A percentile compares a stretch with the other conserved stretches of the same genome.
These are phyloP conservation scores for Sicyos baderoa DNA, from an alignment of 306 rosid genomes.

Conservation along the genomic window DNA sequence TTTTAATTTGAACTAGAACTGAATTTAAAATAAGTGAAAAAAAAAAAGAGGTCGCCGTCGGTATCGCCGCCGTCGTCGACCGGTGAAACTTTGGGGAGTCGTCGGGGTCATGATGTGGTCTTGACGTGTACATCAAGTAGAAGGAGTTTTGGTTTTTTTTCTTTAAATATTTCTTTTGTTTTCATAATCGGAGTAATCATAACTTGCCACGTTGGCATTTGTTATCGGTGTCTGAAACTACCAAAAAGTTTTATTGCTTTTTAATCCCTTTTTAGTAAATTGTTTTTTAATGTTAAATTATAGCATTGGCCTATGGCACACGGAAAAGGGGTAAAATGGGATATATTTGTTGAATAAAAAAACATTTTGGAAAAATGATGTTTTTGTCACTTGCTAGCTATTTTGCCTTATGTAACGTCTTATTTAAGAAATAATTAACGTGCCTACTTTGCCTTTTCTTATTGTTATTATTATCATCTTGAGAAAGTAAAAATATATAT, in stretches of 20 bases:
- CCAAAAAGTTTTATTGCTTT: constrained; percentile 14
- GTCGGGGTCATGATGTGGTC: background rate
- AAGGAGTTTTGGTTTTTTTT: no score
- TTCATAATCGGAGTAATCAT: background rate
- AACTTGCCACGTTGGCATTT: background rate
- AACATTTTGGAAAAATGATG: background rate
- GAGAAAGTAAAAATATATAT: no score
- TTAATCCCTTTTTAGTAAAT: no score
- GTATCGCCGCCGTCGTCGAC: background rate
- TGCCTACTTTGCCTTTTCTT: background rate
- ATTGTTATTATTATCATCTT: no score
- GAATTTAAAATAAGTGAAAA: no score
- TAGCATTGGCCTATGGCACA: background rate
- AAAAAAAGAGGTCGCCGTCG: background rate
- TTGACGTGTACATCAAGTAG: background rate
- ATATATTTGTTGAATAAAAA: background rate
- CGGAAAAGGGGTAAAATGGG: background rate
- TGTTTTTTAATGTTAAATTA: background rate
- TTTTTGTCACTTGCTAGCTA: background rate
- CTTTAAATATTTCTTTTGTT: no score
- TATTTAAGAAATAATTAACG: background rate
- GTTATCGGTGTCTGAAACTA: constrained; percentile 12
- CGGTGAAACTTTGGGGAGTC: background rate
- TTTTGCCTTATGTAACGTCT: background rate
- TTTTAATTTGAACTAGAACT: no score